Conservation (phyloP, 768 basidiomycete species). For the Trametes villosa region DNA sequence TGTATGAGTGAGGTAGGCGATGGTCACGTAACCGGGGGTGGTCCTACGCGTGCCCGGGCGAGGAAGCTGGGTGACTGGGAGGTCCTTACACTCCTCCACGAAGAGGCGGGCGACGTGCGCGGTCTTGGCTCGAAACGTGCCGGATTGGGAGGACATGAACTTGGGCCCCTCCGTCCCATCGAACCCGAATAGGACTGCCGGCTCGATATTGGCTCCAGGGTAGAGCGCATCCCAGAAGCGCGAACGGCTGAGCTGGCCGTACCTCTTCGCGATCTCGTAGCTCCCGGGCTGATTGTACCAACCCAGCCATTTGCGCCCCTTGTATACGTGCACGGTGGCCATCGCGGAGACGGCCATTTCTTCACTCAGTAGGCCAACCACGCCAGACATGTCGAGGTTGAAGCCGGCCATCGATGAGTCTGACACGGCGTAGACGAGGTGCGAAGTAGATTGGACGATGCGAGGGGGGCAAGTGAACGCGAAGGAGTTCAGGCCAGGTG, state of each 20-base stretch:
- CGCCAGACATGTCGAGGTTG: constrained; percentile 21
- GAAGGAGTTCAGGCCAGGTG: no score
- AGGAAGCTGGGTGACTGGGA: not conserved
- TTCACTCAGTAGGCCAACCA: constrained; percentile 16
- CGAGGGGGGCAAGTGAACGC: no score
- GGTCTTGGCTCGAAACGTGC: constrained; percentile 14
- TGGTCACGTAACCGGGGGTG: not conserved
- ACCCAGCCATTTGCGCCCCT: constrained; percentile 21
- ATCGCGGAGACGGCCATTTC: constrained; percentile 19
- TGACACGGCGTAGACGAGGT: not conserved
- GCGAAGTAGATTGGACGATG: not conserved
- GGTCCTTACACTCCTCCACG: constrained; percentile 6
- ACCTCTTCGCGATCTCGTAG: constrained; percentile 19
- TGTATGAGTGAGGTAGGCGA: not conserved
- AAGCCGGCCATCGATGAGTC: not conserved
- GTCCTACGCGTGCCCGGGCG: not conserved
- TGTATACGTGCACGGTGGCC: constrained; percentile 22
- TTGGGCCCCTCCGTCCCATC: constrained; percentile 14
- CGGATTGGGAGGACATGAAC: constrained; percentile 10
- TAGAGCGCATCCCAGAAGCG: constrained; percentile 23
- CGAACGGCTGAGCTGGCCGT: constrained; percentile 12
- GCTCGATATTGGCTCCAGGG: constrained; percentile 18
- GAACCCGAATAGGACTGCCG: constrained; percentile 18
- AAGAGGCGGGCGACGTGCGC: constrained; percentile 18
- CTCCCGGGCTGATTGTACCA: constrained; percentile 24